A percentile compares a stretch with the other conserved stretches of the same genome.
Conservation (phyloP, 164 flowering plant genomes). For the Nymphaea thermarum region DNA sequence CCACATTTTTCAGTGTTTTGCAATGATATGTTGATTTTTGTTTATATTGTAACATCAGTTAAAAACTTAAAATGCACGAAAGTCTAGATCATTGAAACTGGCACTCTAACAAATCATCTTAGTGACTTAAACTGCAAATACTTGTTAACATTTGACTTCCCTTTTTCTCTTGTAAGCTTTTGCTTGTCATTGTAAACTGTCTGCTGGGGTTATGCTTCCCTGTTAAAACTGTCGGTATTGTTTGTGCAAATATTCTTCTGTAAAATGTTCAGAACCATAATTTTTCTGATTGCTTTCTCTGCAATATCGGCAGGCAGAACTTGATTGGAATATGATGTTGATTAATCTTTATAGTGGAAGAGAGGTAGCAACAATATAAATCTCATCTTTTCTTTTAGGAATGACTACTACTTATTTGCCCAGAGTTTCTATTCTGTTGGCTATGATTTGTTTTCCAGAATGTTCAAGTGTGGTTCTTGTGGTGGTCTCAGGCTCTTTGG, state of each 20-base stretch:
- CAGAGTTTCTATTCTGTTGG: background rate
- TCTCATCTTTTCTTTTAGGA: background rate
- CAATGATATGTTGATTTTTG: no score
- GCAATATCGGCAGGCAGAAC: background rate
- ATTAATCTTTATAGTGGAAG: background rate
- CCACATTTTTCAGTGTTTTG: no score
- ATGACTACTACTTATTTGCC: background rate
- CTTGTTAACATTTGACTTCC: no score
- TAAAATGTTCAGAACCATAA: background rate
- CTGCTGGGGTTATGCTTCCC: background rate
- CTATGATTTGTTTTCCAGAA: background rate
- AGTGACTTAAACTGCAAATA: no score
- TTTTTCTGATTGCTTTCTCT: background rate
- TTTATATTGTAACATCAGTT: no score
- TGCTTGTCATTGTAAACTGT: background rate
- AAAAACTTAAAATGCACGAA: no score
- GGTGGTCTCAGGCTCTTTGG: background rate
- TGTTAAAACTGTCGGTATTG: background rate
- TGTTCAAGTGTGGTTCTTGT: background rate
- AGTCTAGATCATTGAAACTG: no score
- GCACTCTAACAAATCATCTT: no score
- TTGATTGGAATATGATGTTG: background rate
- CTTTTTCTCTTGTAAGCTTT: no score
- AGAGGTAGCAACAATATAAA: background rate
- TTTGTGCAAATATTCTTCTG: background rate